These are phyloP conservation scores for Penicillium sp. DNA, from an alignment of 2,329 filamentous ascomycete genomes.

Conservation along the genomic window DNA sequence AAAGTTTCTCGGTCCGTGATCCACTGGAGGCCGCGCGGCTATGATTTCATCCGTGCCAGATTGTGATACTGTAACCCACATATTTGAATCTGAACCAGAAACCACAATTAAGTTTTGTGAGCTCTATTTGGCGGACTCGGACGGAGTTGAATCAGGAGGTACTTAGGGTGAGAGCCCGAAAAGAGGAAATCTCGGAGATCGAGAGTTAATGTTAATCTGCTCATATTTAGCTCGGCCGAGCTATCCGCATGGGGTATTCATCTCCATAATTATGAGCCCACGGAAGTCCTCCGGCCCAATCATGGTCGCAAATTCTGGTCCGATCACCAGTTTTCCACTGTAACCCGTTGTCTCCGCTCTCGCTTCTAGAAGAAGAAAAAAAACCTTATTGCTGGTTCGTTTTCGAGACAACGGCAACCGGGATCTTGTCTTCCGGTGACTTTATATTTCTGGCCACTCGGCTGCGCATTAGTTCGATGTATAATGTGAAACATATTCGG, in stretches of 20 bases:
- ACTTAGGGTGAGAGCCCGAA: not conserved
- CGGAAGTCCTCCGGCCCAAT: constrained; percentile 1
- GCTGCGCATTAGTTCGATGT: not conserved
- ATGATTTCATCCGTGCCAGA: constrained; percentile 8
- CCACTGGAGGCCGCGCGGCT: constrained; percentile 9
- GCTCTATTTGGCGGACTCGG: not conserved
- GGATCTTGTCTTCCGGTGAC: not conserved
- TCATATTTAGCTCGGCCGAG: not conserved
- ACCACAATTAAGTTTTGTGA: not conserved
- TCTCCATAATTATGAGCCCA: not conserved
- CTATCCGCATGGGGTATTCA: not conserved
- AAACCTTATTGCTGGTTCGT: not conserved
- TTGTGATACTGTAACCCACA: not conserved
- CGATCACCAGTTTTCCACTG: not conserved
- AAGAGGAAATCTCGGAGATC: not conserved
- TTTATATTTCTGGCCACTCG: not conserved
- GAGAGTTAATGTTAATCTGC: not conserved
- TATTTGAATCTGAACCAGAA: not conserved
- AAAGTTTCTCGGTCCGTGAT: constrained; percentile 14
- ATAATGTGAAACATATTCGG: not conserved
- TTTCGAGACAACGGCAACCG: not conserved
- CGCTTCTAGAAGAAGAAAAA: constrained; percentile 1
- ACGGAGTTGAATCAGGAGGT: not conserved
- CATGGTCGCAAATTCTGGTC: not conserved
- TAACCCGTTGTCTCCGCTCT: not conserved